Base-by-base conservation (phyloP, 305 asterid species). In the Salvia sclarea region DNA sequence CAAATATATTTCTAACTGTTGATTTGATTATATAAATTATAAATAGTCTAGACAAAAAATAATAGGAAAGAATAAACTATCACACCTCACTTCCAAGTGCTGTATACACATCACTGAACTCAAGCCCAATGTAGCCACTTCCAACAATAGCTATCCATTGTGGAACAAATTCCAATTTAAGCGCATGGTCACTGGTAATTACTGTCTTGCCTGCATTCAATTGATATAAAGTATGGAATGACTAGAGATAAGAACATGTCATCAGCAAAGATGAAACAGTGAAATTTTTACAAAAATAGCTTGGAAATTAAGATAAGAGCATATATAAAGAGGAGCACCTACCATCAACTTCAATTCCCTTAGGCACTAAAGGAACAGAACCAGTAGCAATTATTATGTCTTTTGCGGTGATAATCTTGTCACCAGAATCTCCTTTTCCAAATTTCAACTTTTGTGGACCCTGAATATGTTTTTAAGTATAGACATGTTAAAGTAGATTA, bases 41-140 rank as follows among this genome's bases (percentile, higher is more conserved):
- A 57, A 69, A 41, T 12, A 65, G 25, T 24, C 52, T 17, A 65
- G 64, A 65, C 28, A 58, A 71, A 54, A 60, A 60, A 71, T 47
- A 48, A 28, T 9, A 60, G 50, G 70, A 67, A 64, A 63, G 44
- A 55, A 56, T 63, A 40, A 66, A 50, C 9, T 64, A 43, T 12
- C 82, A 43, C 35, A 92, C 98, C 98, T 92, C 98, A 86, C 96
- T 89, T 76, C 98, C 98, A 70, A 92, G 98, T 68, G 98, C 98
- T 31, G 98, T 92, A 72, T 92, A 92, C 45, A 92, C 98, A 76
- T 92, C 98, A 81, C 98, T 92, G 79, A 92, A 92, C 77, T 92
- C 98, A 76, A 92, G 98, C 60, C 98, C 98, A 78, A 92, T 92
- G 79, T 92, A 92, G 69, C 98, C 98, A 84, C 98, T 92, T 77